Conservation (phyloP, 2,329 filamentous ascomycete genomes). For the Nothopassalora personata region DNA sequence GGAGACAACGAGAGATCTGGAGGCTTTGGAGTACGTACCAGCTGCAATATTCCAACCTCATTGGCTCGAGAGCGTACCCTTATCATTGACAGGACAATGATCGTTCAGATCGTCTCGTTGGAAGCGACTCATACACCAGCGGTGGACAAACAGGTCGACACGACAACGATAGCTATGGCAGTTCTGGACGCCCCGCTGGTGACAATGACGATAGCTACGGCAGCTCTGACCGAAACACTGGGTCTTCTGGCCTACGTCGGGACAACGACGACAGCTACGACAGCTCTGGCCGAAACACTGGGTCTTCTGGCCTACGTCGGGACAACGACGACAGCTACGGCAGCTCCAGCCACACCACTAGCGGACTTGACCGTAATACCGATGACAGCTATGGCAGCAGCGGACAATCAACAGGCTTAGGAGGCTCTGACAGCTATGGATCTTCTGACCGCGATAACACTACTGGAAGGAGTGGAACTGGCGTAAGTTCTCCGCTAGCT, state of each 20-base stretch:
- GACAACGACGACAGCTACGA: slow-evolving; percentile 4
- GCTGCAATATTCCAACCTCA: background rate
- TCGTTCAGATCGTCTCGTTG: background rate
- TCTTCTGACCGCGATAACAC: background rate
- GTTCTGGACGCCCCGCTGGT: background rate
- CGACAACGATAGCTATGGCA: slow-evolving; percentile 9
- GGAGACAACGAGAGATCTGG: slow-evolving; percentile 1
- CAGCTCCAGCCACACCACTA: background rate
- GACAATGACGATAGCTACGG: slow-evolving; percentile 9
- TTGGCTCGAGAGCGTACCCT: background rate
- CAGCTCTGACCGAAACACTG: slow-evolving; percentile 3
- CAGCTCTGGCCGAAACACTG: slow-evolving; percentile 3
- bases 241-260: slow-evolving; percentile 6
- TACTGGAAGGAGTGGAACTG: background rate
- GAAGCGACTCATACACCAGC: background rate
- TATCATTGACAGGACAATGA: slow-evolving; percentile 2
- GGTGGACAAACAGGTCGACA: background rate
- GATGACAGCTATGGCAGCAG: slow-evolving; percentile 9
- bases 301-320: slow-evolving; percentile 6
- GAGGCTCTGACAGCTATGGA: slow-evolving; percentile 1
- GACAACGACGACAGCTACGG: slow-evolving; percentile 5
- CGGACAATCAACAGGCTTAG: background rate
- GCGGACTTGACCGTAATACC: background rate
- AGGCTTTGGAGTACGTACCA: slow-evolving; percentile 10
- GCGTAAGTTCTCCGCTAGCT: background rate